Conservation (phyloP, 2,329 filamentous ascomycete genomes). For the Sphaerulina vaccinii region DNA sequence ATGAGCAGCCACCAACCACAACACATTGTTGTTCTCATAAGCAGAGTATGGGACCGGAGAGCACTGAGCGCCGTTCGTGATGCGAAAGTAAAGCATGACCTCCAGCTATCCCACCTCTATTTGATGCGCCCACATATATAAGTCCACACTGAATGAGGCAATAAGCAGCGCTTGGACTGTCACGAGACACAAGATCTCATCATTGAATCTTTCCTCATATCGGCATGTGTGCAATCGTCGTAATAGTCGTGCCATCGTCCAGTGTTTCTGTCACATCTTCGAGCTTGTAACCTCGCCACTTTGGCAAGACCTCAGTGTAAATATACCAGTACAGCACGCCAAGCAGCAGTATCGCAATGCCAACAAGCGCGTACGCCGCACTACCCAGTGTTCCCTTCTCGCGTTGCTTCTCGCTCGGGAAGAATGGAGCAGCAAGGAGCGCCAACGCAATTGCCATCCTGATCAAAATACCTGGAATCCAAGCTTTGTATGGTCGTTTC, state of each 20-base stretch:
- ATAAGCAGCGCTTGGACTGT: no score
- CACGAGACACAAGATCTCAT: no score
- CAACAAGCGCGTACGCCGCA: constrained; percentile 55
- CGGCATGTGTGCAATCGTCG: constrained; percentile 38
- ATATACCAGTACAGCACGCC: constrained; percentile 67
- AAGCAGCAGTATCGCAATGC: constrained; percentile 53
- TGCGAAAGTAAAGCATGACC: no score
- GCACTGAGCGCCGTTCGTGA: no score
- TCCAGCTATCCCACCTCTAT: no score
- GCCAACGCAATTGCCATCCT: constrained; percentile 55
- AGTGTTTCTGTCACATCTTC: constrained; percentile 62
- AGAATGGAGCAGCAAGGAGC: constrained; percentile 60
- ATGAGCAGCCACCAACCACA: background rate
- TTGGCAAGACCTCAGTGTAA: constrained; percentile 62
- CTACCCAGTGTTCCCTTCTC: constrained; percentile 51
- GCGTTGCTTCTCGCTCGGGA: constrained; percentile 54
- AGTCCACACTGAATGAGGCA: no score
- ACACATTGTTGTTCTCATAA: no score
- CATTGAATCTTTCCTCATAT: constrained; percentile 1
- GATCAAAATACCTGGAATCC: constrained; percentile 59
- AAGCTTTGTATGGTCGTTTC: constrained; percentile 64
- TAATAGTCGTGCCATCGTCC: constrained; percentile 66
- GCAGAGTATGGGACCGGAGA: no score
- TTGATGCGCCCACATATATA: no score
- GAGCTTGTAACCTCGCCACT: constrained; percentile 58